These are phyloP conservation scores for Lizonia empirigonia DNA, from an alignment of 2,329 filamentous ascomycete genomes.

Conservation along the genomic window DNA sequence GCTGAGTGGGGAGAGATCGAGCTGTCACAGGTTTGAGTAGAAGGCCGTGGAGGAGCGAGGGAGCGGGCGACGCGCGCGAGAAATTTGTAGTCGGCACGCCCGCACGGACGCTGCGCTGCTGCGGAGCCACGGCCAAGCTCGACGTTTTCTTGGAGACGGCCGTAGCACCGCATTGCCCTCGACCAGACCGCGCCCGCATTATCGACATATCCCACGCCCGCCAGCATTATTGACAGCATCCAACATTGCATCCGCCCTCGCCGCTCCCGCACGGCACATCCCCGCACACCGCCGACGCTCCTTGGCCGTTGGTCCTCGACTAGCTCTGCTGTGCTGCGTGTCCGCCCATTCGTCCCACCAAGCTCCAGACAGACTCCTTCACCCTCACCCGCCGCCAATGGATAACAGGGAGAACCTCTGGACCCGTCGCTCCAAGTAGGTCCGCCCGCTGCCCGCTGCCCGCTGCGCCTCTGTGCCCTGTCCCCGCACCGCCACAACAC, in stretches of 20 bases:
- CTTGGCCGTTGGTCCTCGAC: slow-evolving; percentile 15
- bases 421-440: slow-evolving; percentile 84
- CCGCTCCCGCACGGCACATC: slow-evolving; percentile 11
- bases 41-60: slow-evolving; percentile 59
- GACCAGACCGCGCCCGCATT: slow-evolving; percentile 20
- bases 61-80: slow-evolving; percentile 23
- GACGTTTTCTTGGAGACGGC: slow-evolving; percentile 38
- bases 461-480: too few relatives aligned
- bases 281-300: slow-evolving; percentile 19
- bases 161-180: slow-evolving; percentile 23
- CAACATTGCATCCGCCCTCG: slow-evolving; percentile 13
- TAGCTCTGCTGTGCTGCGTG: slow-evolving; percentile 37
- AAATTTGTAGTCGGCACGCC: slow-evolving; percentile 26
- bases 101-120: slow-evolving; percentile 19
- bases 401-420: slow-evolving; percentile 62
- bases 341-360: slow-evolving; percentile 45
- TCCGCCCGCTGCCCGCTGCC: too few relatives aligned
- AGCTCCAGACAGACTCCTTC: slow-evolving; percentile 33
- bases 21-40: slow-evolving; percentile 77
- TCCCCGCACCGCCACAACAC: slow-evolving; percentile 22
- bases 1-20: slow-evolving; percentile 62
- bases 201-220: slow-evolving; percentile 9
- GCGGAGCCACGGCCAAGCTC: slow-evolving; percentile 37
- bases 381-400: slow-evolving; percentile 40
- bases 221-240: neutral